These are phyloP conservation scores for Madurella mycetomatis DNA, from an alignment of 2,329 filamentous ascomycete species.

Conservation along the genomic window DNA sequence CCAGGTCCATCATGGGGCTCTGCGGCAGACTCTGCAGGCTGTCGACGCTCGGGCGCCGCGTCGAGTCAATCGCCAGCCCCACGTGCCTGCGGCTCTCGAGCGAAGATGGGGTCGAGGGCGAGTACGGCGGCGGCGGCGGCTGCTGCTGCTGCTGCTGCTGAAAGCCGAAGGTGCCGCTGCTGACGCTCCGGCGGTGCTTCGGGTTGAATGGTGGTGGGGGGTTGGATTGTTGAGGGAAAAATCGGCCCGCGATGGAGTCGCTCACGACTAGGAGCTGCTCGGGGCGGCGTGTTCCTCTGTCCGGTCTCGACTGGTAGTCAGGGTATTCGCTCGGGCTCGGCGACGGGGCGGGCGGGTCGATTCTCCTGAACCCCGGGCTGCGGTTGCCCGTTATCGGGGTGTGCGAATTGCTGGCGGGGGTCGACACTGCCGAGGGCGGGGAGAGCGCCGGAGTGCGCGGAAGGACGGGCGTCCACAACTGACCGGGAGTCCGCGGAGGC, in stretches of 20 bases:
- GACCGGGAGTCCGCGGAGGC: slow-evolving; percentile 4
- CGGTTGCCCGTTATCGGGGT: slow-evolving; percentile 18
- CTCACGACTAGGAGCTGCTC: neutral
- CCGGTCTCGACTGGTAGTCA: neutral
- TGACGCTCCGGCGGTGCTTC: slow-evolving; percentile 15
- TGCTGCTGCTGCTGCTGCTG: neutral
- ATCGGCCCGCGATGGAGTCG: slow-evolving; percentile 17
- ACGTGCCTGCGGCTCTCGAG: slow-evolving; percentile 23
- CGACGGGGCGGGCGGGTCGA: slow-evolving; percentile 22
- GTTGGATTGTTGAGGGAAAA: slow-evolving; percentile 1
- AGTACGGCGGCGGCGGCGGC: neutral
- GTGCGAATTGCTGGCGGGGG: slow-evolving; percentile 18
- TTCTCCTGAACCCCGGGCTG: slow-evolving; percentile 12
- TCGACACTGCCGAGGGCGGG: slow-evolving; percentile 12
- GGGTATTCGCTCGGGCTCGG: slow-evolving; percentile 14
- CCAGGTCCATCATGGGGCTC: slow-evolving; percentile 48
- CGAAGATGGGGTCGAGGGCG: slow-evolving; percentile 20
- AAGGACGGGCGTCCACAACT: slow-evolving; percentile 6
- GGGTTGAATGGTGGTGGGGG: neutral
- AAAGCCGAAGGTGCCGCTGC: slow-evolving; percentile 10
- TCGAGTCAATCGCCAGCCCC: slow-evolving; percentile 17
- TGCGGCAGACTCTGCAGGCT: slow-evolving; percentile 45
- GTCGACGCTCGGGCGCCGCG: slow-evolving; percentile 23
- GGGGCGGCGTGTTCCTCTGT: neutral
- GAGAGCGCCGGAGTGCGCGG: slow-evolving; percentile 10